A percentile compares a stretch with the other conserved stretches of the same genome.
These are phyloP conservation scores for Fusarium sp. DNA, from an alignment of 2,329 filamentous ascomycete genomes.

Conservation along the genomic window DNA sequence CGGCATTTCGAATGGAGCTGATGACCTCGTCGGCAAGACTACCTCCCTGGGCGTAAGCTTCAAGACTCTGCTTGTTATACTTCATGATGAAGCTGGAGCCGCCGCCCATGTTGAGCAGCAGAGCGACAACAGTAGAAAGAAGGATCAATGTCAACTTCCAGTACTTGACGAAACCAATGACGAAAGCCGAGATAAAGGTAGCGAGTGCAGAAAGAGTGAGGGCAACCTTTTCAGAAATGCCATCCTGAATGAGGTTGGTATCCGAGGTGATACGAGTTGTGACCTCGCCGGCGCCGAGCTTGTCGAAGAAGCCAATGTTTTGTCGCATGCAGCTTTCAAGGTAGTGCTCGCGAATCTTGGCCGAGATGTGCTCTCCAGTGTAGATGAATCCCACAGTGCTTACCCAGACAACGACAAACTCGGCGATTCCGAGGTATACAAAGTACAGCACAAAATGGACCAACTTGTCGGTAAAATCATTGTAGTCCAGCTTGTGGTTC, in stretches of 20 bases:
- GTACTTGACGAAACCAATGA: constrained; percentile 90
- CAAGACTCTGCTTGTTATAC: constrained; percentile 81
- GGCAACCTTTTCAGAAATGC: constrained; percentile 89
- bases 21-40: constrained; percentile 94
- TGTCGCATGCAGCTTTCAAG: constrained; percentile 86
- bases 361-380: constrained; percentile 81
- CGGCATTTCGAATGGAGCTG: constrained; percentile 90
- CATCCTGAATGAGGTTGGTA: constrained; percentile 93
- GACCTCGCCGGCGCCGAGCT: constrained; percentile 91
- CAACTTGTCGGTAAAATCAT: constrained; percentile 71
- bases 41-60: constrained; percentile 85
- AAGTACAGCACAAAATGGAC: constrained; percentile 81
- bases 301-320: constrained; percentile 94
- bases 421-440: constrained; percentile 84
- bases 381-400: constrained; percentile 92
- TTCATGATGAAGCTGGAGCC: constrained; percentile 82
- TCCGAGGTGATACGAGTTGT: constrained; percentile 95
- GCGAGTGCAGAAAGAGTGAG: constrained; percentile 81
- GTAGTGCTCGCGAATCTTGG: constrained; percentile 85
- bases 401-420: constrained; percentile 81
- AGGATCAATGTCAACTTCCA: constrained; percentile 95
- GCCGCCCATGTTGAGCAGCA: constrained; percentile 81
- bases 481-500: constrained; percentile 56
- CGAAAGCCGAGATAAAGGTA: constrained; percentile 88
- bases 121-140: constrained; percentile 81